Evolutionary conservation across 148 eudicot genomes (phyloP), one percentile per base, ranked within the genome.

Genomic region (Camellia sinensis): DNA sequence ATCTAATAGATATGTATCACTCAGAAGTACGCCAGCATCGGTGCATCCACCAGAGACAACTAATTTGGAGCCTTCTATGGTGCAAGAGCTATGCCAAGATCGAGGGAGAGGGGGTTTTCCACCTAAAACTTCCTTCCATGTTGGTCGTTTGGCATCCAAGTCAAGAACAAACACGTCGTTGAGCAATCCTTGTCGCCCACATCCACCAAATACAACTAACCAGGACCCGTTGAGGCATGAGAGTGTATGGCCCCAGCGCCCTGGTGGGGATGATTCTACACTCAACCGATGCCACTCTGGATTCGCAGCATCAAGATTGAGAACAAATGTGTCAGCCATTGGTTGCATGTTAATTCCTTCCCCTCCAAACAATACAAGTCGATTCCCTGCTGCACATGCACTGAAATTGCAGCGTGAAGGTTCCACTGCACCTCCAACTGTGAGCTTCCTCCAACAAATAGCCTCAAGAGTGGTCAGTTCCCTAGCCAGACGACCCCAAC

Each of bases 1-100:
- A 83, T 94, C 98, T 14, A 94, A 81, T 71, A 89, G 78, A 77
- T 80, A 87, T 0, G 87, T 92, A 81, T 94, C 98, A 60, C 93
- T 92, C 5, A 94, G 90, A 50, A 94, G 93, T 40, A 88, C 91
- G 17, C 98, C 97, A 0, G 94, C 92, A 73, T 94, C 97, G 0
- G 97, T 86, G 85, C 98, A 92, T 43, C 98, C 98, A 56, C 98
- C 98, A 0, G 97, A 94, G 18, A 94, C 91, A 3, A 94, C 94
- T 63, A 94, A 80, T 83, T 92, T 94, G 62, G 98, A 89, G 59
- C 98, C 98, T 70, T 94, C 93, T 40, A 94, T 62, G 17, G 93
- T 94, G 76, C 98, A 94, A 3, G 98, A 94, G 80, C 97, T 93
- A 79, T 93, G 95, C 97, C 97, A 93, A 37, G 98, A 91, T 67